A percentile compares a stretch with the other conserved stretches of the same genome.
Conservation (phyloP, 192 early-diverging fungal species). For the Coemansia sp. region DNA sequence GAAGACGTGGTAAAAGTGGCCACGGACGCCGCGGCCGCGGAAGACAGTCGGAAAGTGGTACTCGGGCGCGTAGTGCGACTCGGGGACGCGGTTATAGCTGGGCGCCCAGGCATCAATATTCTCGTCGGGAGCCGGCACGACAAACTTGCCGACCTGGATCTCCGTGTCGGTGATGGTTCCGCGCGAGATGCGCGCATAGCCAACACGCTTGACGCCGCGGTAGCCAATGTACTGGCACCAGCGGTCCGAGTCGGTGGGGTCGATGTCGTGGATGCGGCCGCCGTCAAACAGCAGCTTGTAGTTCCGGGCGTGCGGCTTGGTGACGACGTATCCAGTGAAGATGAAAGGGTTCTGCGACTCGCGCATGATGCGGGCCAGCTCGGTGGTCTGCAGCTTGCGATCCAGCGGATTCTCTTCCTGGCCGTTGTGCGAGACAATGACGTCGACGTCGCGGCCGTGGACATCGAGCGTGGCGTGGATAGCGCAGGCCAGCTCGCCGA, state of each 20-base stretch:
- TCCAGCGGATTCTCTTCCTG: constrained; percentile 75
- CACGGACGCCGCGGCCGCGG: constrained; percentile 63
- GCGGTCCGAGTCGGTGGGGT: constrained; percentile 68
- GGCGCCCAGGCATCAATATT: constrained; percentile 48
- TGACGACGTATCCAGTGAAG: constrained; percentile 79
- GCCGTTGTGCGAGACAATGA: constrained; percentile 79
- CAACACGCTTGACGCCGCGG: constrained; percentile 68
- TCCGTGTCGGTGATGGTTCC: constrained; percentile 81
- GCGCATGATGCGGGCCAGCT: constrained; percentile 73
- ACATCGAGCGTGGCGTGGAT: constrained; percentile 85
- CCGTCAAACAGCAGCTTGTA: constrained; percentile 63
- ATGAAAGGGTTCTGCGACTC: constrained; percentile 70
- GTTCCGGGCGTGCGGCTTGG: constrained; percentile 59
- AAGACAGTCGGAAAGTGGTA: constrained; percentile 67
- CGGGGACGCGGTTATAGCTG: constrained; percentile 56
- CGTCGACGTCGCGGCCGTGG: constrained; percentile 72
- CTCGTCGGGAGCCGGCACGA: constrained; percentile 43
- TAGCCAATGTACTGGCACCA: constrained; percentile 84
- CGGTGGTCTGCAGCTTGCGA: constrained; percentile 70
- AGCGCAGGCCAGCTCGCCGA: constrained; percentile 77
- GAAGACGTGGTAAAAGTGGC: constrained; percentile 76
- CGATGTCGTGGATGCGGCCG: constrained; percentile 71
- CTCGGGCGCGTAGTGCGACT: constrained; percentile 51
- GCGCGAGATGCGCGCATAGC: constrained; percentile 72
- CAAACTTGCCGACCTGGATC: constrained; percentile 75